Conservation (phyloP, 805 yeast genomes). For the Alloascoidea africana region DNA sequence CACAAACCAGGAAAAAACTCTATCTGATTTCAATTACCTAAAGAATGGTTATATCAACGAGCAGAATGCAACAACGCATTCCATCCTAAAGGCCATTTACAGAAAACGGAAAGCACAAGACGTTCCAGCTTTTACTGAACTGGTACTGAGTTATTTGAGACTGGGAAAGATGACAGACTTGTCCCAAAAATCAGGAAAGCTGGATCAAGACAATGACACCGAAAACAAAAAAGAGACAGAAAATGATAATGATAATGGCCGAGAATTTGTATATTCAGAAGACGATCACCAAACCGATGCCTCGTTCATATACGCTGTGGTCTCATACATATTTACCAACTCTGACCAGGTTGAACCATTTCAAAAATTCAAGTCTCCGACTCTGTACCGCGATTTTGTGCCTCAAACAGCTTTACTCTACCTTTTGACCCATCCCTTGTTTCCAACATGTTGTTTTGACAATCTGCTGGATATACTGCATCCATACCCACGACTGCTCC, state of each 20-base stretch:
- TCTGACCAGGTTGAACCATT: slow-evolving; percentile 11
- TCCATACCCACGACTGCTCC: slow-evolving; percentile 45
- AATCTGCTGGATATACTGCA: slow-evolving; percentile 39
- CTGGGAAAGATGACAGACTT: neutral
- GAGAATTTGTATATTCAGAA: slow-evolving; percentile 42
- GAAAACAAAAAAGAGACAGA: slow-evolving; percentile 13
- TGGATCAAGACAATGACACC: slow-evolving; percentile 3
- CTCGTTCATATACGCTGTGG: slow-evolving; percentile 31
- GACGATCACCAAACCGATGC: slow-evolving; percentile 52
- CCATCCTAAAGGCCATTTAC: slow-evolving; percentile 4
- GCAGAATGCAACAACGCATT: slow-evolving; percentile 13
- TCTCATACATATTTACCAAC: slow-evolving; percentile 24
- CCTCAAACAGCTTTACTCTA: slow-evolving; percentile 53
- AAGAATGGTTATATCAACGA: slow-evolving; percentile 12
- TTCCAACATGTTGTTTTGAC: slow-evolving; percentile 43
- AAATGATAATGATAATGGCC: slow-evolving; percentile 12
- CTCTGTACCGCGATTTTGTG: slow-evolving; percentile 9
- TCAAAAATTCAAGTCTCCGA: neutral
- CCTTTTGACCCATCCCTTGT: slow-evolving; percentile 75
- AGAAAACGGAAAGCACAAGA: slow-evolving; percentile 14
- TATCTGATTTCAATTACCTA: slow-evolving; percentile 2
- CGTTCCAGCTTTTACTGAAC: slow-evolving; percentile 14
- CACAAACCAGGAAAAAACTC: slow-evolving; percentile 11
- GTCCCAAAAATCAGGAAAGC: slow-evolving; percentile 11
- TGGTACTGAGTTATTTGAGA: neutral